A percentile compares a stretch with the other conserved stretches of the same genome.
Conservation (phyloP, 441 rosid species). For the Daphne laureola region DNA sequence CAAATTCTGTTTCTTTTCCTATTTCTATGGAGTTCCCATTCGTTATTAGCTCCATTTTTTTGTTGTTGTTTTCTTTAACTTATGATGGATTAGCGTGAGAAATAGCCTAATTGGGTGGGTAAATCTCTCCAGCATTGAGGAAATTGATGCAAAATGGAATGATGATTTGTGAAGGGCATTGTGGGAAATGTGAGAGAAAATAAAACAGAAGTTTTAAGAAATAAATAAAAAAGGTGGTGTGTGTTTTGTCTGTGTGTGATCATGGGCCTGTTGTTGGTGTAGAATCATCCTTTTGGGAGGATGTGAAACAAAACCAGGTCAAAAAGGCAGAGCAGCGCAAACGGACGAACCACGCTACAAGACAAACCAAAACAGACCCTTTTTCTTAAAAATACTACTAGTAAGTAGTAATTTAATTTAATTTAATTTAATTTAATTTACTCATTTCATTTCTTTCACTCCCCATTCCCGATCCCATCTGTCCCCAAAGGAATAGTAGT, state of each 20-base stretch:
- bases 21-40: no score
- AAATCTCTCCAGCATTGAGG: no score
- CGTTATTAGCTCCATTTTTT: no score
- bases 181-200: not conserved
- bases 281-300: slow-evolving; percentile 12
- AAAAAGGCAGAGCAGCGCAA: slow-evolving; percentile 23
- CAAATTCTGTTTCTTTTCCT: no score
- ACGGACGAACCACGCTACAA: slow-evolving; percentile 27
- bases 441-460: not conserved
- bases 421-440: not conserved
- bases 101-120: no score
- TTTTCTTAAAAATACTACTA: no score
- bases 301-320: slow-evolving; percentile 21
- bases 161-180: not conserved
- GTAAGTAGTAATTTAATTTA: no score
- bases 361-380: slow-evolving; percentile 1
- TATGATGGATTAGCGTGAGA: no score
- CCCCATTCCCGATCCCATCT: slow-evolving; percentile 13
- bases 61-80: no score
- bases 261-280: slow-evolving; percentile 6
- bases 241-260: not conserved
- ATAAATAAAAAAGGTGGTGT: not conserved
- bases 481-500: not conserved
- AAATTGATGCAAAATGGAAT: not conserved
- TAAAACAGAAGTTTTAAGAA: no score